phyloP scores from a whole-genome alignment of 1,284 basidiomycete genomes.

The Ganoderma meredithae region DNA sequence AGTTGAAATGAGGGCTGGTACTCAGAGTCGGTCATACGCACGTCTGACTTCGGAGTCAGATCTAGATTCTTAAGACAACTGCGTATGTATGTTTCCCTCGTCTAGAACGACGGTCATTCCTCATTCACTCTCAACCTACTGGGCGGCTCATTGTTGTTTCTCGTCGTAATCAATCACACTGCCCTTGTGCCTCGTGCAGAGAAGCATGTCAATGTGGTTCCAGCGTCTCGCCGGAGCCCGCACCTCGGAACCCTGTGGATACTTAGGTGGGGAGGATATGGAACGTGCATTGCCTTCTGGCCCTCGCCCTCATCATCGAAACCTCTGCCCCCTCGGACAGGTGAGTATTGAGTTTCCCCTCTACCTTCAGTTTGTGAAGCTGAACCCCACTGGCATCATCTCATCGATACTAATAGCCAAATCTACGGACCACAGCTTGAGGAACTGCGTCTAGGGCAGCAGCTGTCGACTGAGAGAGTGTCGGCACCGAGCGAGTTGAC shows the following conservation, averaged over 20 bases:
- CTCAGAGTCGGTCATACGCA: no score
- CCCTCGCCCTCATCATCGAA: background rate
- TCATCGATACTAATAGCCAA: background rate
- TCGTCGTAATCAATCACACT: background rate
- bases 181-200: background rate
- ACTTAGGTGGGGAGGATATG: background rate
- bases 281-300: no score
- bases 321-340: background rate
- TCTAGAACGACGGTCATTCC: background rate
- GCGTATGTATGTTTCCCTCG: background rate
- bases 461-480: background rate
- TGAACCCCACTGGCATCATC: background rate
- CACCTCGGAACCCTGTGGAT: background rate
- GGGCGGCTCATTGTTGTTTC: background rate
- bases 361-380: background rate
- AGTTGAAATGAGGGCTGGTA: no score
- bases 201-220: constrained; percentile 7
- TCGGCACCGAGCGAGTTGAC: background rate
- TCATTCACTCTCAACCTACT: background rate
- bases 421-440: background rate
- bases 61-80: no score
- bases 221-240: background rate
- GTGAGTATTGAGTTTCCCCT: background rate
- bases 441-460: background rate
- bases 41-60: no score